Evolutionary conservation across 768 basidiomycete genomes (phyloP), one percentile per base, ranked within the genome.

Genomic region (Boletus subparvulus): DNA sequence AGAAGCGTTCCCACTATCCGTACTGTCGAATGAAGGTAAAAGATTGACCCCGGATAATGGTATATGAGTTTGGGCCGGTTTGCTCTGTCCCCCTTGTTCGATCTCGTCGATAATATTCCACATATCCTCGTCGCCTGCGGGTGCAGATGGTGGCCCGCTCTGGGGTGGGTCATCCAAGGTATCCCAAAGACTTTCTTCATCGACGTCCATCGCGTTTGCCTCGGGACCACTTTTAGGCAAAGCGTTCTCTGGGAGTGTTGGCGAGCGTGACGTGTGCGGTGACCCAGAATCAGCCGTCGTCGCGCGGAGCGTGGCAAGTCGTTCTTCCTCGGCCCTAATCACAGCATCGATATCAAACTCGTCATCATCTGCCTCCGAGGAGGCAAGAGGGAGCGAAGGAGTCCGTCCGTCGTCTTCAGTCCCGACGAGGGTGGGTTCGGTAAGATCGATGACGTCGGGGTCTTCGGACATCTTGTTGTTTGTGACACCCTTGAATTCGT

Each of bases 31-130:
- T 11, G 60, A 60, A 16, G 67, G 44, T 12, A 54, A 53, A 13
- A 65, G 39, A 16, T 54, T 62, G 16, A 65, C 65, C 6, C 69
- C 59, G 28, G 71, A 65, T 41, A 68, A 48, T 56, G 70, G 64
- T 58, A 66, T 60, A 39, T 59, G 65, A 9, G 46, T 36, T 37
- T 54, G 39, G 47, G 35, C 19, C 14, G 39, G 28, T 45, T 47
- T 61, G 6, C 55, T 54, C 43, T 41, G 56, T 30, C 54, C 54
- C 17, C 44, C 63, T 57, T 57, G 66, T 68, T 83, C 85, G 35
- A 84, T 71, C 65, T 88, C 83, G 40, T 79, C 65, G 51, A 90
- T 73, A 41, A 87, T 76, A 60, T 85, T 80, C 85, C 91, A 91
- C 80, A 90, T 82, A 7, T 89, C 88, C 41, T 83, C 82, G 35